A percentile compares a stretch with the other conserved stretches of the same genome.
These are phyloP conservation scores for Neofusicoccum parvum DNA, from an alignment of 2,329 filamentous ascomycete genomes.

Conservation along the genomic window DNA sequence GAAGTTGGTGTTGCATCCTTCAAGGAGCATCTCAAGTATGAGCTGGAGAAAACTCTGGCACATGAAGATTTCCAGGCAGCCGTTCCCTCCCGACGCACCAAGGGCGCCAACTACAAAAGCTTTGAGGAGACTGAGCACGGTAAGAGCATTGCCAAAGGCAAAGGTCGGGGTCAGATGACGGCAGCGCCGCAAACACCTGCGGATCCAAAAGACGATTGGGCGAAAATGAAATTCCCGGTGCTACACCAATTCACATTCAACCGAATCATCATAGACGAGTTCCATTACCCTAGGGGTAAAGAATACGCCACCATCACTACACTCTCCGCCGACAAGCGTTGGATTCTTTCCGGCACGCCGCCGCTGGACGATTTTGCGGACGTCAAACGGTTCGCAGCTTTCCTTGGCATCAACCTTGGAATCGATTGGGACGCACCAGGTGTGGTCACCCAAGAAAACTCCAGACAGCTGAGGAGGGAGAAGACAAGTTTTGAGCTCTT, in stretches of 20 bases:
- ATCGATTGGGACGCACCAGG: slow-evolving; percentile 50
- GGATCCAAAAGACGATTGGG: slow-evolving; percentile 28
- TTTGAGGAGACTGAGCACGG: background rate
- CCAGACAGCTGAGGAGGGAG: slow-evolving; percentile 34
- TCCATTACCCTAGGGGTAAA: slow-evolving; percentile 55
- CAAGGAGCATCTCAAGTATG: slow-evolving; percentile 26
- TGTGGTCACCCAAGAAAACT: background rate
- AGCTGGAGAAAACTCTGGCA: slow-evolving; percentile 31
- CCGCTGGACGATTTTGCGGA: slow-evolving; percentile 60
- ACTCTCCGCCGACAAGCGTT: slow-evolving; percentile 56
- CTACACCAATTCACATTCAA: slow-evolving; percentile 65
- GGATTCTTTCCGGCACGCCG: slow-evolving; percentile 67
- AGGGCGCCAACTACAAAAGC: slow-evolving; percentile 20
- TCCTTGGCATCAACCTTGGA: slow-evolving; percentile 59
- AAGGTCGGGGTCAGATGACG: background rate
- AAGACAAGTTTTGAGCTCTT: slow-evolving; percentile 59
- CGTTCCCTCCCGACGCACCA: slow-evolving; percentile 42
- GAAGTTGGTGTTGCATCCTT: slow-evolving; percentile 35
- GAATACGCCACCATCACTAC: slow-evolving; percentile 44
- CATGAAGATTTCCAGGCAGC: slow-evolving; percentile 39
- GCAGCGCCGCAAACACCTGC: background rate
- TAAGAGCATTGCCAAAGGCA: background rate
- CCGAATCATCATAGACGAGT: slow-evolving; percentile 66
- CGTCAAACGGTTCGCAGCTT: slow-evolving; percentile 59
- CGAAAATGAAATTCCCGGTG: slow-evolving; percentile 37